Conservation (phyloP, 2,329 filamentous ascomycete species). For the Aspergillus uvarum region DNA sequence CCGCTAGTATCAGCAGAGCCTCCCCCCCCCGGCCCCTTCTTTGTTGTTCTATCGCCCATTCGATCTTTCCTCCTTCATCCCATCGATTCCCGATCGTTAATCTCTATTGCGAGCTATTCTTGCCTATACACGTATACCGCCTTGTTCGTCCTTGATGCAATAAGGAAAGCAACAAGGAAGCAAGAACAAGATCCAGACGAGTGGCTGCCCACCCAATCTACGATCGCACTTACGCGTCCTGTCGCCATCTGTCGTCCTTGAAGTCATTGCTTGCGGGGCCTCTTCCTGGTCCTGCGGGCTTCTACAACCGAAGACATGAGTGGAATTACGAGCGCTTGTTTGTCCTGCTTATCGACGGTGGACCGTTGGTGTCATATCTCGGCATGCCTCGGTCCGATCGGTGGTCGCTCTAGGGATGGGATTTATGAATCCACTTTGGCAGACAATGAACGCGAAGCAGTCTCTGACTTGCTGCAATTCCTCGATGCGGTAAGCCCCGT, state of each 20-base stretch:
- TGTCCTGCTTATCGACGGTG: constrained; percentile 43
- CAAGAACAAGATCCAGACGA: constrained; percentile 12
- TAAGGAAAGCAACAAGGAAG: constrained; percentile 1
- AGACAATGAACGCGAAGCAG: constrained; percentile 94
- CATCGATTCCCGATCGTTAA: constrained; percentile 9
- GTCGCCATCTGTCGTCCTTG: constrained; percentile 16
- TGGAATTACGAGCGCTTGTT: constrained; percentile 42
- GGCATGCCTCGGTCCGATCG: constrained; percentile 40
- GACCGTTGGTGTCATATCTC: constrained; percentile 47
- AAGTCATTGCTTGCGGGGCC: constrained; percentile 24
- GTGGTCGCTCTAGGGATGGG: constrained; percentile 75
- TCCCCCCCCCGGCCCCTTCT: constrained; percentile 2
- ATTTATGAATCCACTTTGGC: constrained; percentile 85
- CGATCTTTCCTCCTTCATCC: constrained; percentile 9
- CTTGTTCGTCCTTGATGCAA: constrained; percentile 6
- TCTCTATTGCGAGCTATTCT: constrained; percentile 8
- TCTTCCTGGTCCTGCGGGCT: constrained; percentile 31
- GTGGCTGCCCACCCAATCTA: constrained; percentile 4
- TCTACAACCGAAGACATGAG: constrained; percentile 34
- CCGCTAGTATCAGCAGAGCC: constrained; percentile 1
- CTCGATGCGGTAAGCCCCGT: constrained; percentile 78
- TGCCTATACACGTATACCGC: constrained; percentile 5
- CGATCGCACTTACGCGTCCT: constrained; percentile 5
- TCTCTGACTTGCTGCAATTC: constrained; percentile 91
- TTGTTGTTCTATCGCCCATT: neutral